These are phyloP conservation scores for Tuber aestivum DNA, from an alignment of 495 filamentous ascomycete genomes.

Conservation along the genomic window DNA sequence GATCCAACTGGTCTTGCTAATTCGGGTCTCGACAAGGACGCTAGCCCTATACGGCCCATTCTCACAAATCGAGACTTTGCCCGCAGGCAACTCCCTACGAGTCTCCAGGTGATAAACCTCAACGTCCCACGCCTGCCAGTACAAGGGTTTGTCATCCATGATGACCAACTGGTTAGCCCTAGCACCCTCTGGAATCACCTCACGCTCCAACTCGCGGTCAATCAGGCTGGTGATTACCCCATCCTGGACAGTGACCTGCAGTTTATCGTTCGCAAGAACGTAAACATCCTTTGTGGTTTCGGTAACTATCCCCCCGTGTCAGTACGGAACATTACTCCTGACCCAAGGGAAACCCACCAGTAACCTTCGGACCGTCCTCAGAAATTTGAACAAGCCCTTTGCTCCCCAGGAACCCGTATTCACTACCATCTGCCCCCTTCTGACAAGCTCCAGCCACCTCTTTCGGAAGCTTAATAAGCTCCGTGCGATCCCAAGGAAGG, in stretches of 20 bases:
- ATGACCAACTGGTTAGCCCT: conserved; percentile 91
- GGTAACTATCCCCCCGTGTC: conserved; percentile 46
- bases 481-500: conserved; percentile 71
- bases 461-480: conserved; percentile 59
- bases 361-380: conserved; percentile 25
- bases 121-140: conserved; percentile 99
- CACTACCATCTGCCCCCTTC: conserved; percentile 7
- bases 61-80: conserved; percentile 64
- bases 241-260: conserved; percentile 62
- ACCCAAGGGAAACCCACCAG: conserved; percentile 15
- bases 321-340: background rate
- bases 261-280: conserved; percentile 67
- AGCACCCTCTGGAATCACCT: conserved; percentile 68
- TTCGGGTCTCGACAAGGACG: conserved; percentile 71
- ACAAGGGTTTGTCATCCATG: conserved; percentile 95
- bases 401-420: conserved; percentile 50
- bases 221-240: conserved; percentile 78
- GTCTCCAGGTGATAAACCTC: conserved; percentile 93
- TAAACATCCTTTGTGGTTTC: conserved; percentile 66
- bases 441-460: conserved; percentile 29
- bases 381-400: conserved; percentile 36
- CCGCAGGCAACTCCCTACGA: conserved; percentile 62
- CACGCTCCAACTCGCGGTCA: conserved; percentile 62
- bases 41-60: conserved; percentile 67
- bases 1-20: conserved; percentile 80